Base-by-base conservation (phyloP, 805 yeast species). In the Schwanniomyces vanrijiae region DNA sequence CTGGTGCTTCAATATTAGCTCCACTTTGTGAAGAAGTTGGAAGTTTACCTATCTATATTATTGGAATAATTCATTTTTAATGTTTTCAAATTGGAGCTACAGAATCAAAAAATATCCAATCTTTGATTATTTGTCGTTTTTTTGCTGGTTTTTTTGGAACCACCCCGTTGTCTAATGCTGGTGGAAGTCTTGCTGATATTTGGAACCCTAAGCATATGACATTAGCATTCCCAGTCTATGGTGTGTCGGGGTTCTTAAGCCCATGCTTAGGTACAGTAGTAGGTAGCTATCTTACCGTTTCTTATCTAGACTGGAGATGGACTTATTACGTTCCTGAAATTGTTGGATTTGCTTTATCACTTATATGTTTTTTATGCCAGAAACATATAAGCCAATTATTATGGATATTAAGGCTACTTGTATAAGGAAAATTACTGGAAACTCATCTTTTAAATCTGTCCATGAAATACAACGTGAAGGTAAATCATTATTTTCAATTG, bases 91-190 rank as follows among this genome's bases (percentile, higher is more conserved):
- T 42, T 8, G 44, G 44, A 6, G 44, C 44, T 29, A 39, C 39
- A 3, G 9, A 28, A 14, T 42, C 44, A 11, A 31, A 42, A 10
- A 42, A 33, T 20, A 42, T 42, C 19, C 28, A 33, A n/a, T 18
- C 44, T 2, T 20, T 42, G 8, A 26, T 89, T 41, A 83, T 90
- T 4, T 71, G 88, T 39, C 69, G 96, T 55, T 86, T 87, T 59
- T 80, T 90, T 56, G 73, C 86, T 18, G 96, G 96, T 0, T 74
- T 84, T 24, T 76, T 84, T 42, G 89, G 94, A 1, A 83, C 91
- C 1, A 95, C 94, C 2, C 90, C 91, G 1, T 74, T 90, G 68
- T 84, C 96, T 8, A 81, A 88, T 53, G 92, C 90, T 10, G 90
- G 91, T 44, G 97, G 96, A 52, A 83, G 94, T 4, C 81, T 90